phyloP scores from a whole-genome alignment of 2,329 filamentous ascomycete species.

The Aspergillus viridinutans region DNA sequence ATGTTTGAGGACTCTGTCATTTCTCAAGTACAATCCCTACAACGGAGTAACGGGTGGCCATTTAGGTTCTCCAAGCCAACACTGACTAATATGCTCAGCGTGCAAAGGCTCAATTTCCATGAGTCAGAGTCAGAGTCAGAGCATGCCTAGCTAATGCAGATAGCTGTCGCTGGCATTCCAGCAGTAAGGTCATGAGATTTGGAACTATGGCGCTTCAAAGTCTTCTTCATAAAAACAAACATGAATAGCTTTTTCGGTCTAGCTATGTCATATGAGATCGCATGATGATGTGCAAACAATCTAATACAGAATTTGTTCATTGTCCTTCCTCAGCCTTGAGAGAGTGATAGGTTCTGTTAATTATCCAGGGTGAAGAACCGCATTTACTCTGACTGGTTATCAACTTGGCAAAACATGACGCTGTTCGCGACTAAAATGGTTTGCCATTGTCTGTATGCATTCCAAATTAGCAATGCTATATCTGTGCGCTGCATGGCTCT shows the following conservation, averaged over 20 bases:
- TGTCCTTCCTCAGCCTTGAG: background rate
- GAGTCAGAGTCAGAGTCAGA: background rate
- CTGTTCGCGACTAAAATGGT: background rate
- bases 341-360: no score
- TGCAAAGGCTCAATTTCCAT: background rate
- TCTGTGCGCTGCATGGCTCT: background rate
- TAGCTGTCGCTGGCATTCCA: background rate
- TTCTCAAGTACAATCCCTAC: background rate
- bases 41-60: background rate
- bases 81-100: no score
- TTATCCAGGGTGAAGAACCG: background rate
- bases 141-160: background rate
- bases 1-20: background rate
- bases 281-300: background rate
- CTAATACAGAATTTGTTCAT: background rate
- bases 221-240: background rate
- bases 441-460: background rate
- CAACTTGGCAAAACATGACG: background rate
- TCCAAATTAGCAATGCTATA: no score
- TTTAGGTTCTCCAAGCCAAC: no score
- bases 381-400: background rate
- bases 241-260: background rate
- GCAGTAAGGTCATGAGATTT: background rate
- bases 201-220: background rate
- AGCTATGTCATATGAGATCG: background rate